These are phyloP conservation scores for Aspergillus proliferans DNA, from an alignment of 2,329 filamentous ascomycete species.

Conservation along the genomic window DNA sequence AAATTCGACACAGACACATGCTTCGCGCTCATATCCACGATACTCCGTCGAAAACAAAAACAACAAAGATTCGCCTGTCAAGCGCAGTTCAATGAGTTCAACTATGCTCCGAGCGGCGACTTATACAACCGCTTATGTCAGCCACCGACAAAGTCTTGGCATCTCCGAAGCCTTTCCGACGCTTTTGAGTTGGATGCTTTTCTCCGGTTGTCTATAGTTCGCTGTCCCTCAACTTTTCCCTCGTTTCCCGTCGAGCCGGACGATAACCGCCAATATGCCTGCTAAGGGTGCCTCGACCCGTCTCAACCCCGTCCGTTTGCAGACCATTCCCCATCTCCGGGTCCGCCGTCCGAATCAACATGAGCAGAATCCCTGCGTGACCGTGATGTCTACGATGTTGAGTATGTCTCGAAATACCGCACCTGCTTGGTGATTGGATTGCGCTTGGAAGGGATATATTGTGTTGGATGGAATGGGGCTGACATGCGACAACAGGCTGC, in stretches of 20 bases:
- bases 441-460: neutral
- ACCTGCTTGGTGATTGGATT: neutral
- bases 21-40: conserved; percentile 16
- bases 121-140: conserved; percentile 20
- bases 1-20: conserved; percentile 12
- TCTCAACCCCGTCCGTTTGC: conserved; percentile 41
- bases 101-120: neutral
- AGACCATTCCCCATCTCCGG: conserved; percentile 50
- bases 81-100: neutral
- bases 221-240: conserved; percentile 1
- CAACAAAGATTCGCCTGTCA: too few relatives aligned
- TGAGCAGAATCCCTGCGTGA: conserved; percentile 58
- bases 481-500: conserved; percentile 31
- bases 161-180: conserved; percentile 14
- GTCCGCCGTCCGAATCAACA: conserved; percentile 58
- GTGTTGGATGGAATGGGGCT: conserved; percentile 2
- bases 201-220: conserved; percentile 7
- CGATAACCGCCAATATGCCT: conserved; percentile 30
- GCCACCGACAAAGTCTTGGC: conserved; percentile 17
- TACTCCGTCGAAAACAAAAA: too few relatives aligned
- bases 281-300: conserved; percentile 39
- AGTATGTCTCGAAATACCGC: conserved; percentile 42
- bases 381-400: conserved; percentile 60
- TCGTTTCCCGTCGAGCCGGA: neutral
- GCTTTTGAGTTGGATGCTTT: conserved; percentile 8